Percentiles rank a stretch among this genome's conserved stretches.
Evolutionary conservation across 2,329 filamentous ascomycete genomes (phyloP).

Genomic region (Cercospora canescens): DNA sequence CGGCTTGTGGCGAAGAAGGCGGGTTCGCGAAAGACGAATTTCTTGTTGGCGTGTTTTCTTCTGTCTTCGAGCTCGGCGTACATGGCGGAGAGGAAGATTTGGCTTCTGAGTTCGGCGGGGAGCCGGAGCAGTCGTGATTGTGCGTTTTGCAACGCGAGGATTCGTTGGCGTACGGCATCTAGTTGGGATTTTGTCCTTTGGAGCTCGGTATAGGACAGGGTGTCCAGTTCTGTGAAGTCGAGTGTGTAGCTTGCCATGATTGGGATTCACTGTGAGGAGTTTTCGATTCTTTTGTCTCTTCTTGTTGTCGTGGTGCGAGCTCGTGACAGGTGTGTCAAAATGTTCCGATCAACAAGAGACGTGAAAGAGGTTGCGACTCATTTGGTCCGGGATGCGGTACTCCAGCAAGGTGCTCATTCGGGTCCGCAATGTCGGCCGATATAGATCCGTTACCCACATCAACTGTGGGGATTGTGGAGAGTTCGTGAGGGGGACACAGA

Average conservation of each 20-base stretch:
- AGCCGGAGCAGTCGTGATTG: slow-evolving; percentile 19
- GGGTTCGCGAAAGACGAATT: slow-evolving; percentile 10
- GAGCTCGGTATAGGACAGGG: slow-evolving; percentile 17
- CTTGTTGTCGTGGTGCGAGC: background rate
- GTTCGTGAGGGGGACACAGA: background rate
- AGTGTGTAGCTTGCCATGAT: background rate
- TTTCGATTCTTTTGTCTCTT: background rate
- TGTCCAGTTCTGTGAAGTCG: slow-evolving; percentile 11
- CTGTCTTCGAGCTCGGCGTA: slow-evolving; percentile 19
- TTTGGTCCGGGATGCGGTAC: background rate
- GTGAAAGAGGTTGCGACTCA: background rate
- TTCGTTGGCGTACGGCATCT: slow-evolving; percentile 19
- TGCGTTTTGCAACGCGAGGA: slow-evolving; percentile 22
- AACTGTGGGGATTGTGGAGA: background rate
- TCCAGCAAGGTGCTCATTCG: slow-evolving; percentile 6
- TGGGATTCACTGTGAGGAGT: background rate
- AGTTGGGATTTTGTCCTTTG: slow-evolving; percentile 20
- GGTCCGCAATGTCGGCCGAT: background rate
- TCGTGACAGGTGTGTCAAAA: background rate
- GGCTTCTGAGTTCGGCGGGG: slow-evolving; percentile 21
- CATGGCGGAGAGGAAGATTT: slow-evolving; percentile 23
- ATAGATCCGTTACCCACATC: background rate
- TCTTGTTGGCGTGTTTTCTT: slow-evolving; percentile 4
- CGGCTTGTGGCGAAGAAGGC: slow-evolving; percentile 18
- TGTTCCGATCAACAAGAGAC: background rate